phyloP scores from a whole-genome alignment of 2,329 filamentous ascomycete species.

The Xylariaceae sp. region DNA sequence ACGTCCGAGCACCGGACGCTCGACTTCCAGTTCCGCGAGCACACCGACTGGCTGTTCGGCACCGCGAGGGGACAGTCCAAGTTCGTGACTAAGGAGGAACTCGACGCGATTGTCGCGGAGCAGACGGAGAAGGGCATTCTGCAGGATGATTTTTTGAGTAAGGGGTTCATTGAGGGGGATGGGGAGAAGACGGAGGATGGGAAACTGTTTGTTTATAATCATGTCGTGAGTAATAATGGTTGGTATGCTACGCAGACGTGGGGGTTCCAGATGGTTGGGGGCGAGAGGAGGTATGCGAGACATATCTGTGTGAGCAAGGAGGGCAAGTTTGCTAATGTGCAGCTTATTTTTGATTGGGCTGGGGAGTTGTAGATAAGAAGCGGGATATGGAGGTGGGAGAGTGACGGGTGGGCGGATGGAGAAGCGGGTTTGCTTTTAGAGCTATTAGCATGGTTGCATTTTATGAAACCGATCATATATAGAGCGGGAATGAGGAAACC shows the following conservation, averaged over 20 bases:
- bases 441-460: too few relatives aligned
- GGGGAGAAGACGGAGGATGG: constrained; percentile 52
- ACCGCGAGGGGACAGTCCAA: constrained; percentile 59
- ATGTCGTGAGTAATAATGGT: constrained; percentile 52
- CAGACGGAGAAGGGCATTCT: constrained; percentile 54
- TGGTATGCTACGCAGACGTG: constrained; percentile 59
- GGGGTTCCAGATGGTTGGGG: constrained; percentile 57
- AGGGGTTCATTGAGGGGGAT: constrained; percentile 60
- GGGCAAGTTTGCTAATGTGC: constrained; percentile 45
- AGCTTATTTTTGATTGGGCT: constrained; percentile 56
- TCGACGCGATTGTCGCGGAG: constrained; percentile 54
- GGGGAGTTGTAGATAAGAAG: constrained; percentile 12
- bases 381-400: not conserved
- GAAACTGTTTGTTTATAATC: constrained; percentile 62
- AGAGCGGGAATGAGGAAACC: too few relatives aligned
- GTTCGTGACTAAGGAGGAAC: constrained; percentile 50
- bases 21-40: constrained; percentile 55
- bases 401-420: not conserved
- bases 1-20: constrained; percentile 56
- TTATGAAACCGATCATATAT: too few relatives aligned
- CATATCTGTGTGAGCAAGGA: constrained; percentile 51
- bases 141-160: constrained; percentile 54
- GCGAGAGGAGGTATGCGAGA: constrained; percentile 51
- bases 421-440: not conserved
- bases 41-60: constrained; percentile 80